phyloP scores from a whole-genome alignment of 2,329 filamentous ascomycete genomes.

The Pestalotiopsis sp. region DNA sequence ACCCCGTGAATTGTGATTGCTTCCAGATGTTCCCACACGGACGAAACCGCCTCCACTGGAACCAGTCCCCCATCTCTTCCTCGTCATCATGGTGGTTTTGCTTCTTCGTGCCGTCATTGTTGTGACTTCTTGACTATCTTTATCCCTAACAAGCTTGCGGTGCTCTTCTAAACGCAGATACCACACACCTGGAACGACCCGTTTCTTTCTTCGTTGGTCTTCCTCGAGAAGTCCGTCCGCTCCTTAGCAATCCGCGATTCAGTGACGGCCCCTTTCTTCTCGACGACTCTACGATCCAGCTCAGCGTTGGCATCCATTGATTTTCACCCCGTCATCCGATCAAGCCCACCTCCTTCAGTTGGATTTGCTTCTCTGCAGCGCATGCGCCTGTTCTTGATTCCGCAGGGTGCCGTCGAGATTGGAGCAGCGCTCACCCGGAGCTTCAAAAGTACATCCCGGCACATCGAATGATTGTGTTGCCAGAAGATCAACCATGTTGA shows the following conservation, averaged over 20 bases:
- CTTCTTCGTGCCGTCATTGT: neutral
- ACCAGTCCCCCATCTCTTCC: neutral
- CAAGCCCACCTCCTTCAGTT: neutral
- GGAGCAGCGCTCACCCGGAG: neutral
- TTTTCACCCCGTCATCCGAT: neutral
- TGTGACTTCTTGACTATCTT: neutral
- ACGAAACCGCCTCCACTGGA: neutral
- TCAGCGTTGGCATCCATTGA: neutral
- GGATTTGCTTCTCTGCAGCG: neutral
- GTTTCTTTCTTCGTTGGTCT: neutral
- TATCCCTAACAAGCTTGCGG: neutral
- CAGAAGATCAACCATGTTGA: conserved; percentile 28
- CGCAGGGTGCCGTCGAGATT: neutral
- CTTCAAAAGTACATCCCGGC: neutral
- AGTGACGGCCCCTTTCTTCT: neutral
- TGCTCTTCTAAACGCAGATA: neutral
- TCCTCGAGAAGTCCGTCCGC: neutral
- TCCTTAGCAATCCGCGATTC: neutral
- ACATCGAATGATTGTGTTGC: neutral
- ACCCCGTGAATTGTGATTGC: neutral
- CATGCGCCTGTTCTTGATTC: neutral
- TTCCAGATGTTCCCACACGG: neutral
- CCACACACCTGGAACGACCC: neutral
- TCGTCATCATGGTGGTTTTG: neutral
- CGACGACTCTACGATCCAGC: neutral